A percentile compares a stretch with the other conserved stretches of the same genome.
These are phyloP conservation scores for Ustilago lituana DNA, from an alignment of 1,284 basidiomycete genomes.

Conservation along the genomic window DNA sequence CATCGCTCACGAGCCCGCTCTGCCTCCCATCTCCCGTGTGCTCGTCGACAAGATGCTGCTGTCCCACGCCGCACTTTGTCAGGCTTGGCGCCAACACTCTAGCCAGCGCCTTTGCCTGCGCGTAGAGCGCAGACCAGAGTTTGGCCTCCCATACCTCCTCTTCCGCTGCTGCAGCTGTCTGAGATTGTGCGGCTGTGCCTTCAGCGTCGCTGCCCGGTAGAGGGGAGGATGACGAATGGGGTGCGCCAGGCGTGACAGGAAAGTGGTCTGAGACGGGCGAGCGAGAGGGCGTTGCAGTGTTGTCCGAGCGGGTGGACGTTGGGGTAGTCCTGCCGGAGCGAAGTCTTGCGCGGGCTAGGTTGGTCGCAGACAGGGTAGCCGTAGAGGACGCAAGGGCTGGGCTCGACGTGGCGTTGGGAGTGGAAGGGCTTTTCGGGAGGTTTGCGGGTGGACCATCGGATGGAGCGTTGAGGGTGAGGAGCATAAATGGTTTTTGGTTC, in stretches of 20 bases:
- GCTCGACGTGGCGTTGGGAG: not conserved
- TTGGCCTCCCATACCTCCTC: constrained; percentile 18
- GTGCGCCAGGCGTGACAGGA: constrained; percentile 2
- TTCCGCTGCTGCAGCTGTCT: not conserved
- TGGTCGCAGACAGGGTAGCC: constrained; percentile 24
- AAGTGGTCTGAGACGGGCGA: constrained; percentile 40
- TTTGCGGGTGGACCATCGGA: not conserved
- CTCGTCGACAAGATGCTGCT: constrained; percentile 17
- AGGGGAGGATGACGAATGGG: not conserved
- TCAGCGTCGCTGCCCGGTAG: not conserved
- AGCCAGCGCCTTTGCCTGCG: constrained; percentile 38
- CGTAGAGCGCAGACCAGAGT: constrained; percentile 35
- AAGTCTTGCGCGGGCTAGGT: constrained; percentile 22
- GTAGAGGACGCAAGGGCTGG: constrained; percentile 18
- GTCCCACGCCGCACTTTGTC: constrained; percentile 26
- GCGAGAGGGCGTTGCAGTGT: constrained; percentile 19
- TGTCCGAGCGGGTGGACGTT: constrained; percentile 19
- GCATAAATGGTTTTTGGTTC: constrained; percentile 33
- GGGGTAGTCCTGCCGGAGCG: constrained; percentile 36
- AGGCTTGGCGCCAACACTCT: constrained; percentile 37
- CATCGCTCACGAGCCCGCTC: constrained; percentile 26
- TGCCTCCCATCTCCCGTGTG: constrained; percentile 6
- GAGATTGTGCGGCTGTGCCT: not conserved
- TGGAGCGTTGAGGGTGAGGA: constrained; percentile 40
- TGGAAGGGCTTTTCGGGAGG: constrained; percentile 1